Base-by-base conservation (phyloP, 2,329 filamentous ascomycete genomes). In the Aspergillus nomiae region DNA sequence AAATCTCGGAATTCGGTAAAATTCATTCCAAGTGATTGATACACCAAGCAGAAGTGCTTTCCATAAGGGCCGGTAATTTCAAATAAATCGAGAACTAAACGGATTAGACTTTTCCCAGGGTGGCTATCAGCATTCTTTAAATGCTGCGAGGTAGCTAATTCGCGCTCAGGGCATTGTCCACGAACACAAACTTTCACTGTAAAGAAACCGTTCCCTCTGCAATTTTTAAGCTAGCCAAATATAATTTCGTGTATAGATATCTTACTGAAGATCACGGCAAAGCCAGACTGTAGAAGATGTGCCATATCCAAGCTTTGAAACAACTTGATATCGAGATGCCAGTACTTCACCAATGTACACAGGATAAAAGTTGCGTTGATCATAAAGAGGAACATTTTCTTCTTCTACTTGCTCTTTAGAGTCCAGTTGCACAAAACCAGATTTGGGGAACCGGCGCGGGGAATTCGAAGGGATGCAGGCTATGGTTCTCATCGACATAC, bases 71-170 rank as follows among this genome's bases (percentile, higher is more conserved):
- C 69, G n/a, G 62, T 56, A 48, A 77, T 61, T 26, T 71, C 62
- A 61, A 77, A 77, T 8, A 66, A 64, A 58, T 76, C 72, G 8
- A 71, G 68, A n/a, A 73, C 45, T 8, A 62, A 59, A 24, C 74
- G 72, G 45, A 76, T 60, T 30, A 65, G 50, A n/a, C 38, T 61
- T 50, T 62, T 63, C 26, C 69, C 68, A 5, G 61, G 46, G 51
- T 71, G 67, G n/a, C 54, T 38, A 24, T 38, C 34, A 41, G 48
- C 58, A 7, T 63, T 58, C 26, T 60, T 61, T 19, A 77, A 34
- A 64, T 68, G 65, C 30, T 69, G 45, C 12, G 71, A 74, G 19
- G 72, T 43, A 4, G 45, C 54, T 26, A 73, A 32, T 56, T 74
- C 70, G 19, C 58, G 54, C 28, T 41, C 41, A 26, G 51, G 46